Evolutionary conservation across 208 protist genomes (phyloP), one percentile per base, ranked within the genome.

Genomic region (Borovskyia barvae): DNA sequence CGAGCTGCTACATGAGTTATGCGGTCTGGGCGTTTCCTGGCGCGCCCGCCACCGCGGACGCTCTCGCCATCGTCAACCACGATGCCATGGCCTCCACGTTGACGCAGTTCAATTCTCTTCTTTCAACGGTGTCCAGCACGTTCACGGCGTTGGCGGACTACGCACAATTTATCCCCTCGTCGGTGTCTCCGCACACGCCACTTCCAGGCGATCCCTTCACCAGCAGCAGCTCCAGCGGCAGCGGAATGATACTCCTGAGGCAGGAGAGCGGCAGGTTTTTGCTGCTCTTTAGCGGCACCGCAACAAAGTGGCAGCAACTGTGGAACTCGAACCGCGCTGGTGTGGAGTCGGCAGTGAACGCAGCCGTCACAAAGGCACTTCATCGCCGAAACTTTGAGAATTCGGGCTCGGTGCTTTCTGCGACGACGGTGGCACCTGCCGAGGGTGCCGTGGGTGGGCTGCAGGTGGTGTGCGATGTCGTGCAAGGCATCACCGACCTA

Each of bases 401-500:
- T 2, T 28, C 3, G 2, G 51, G 43, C 17, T 5, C 25, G 30
- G 58, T 63, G 22, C 15, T 45, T 7, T 42, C 30, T 20, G 54
- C 49, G 15, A 15, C 36, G 17, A 36, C 46, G 17, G 41, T 72
- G 46, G 15, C 28, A 8, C 24, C 7, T 17, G 33, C 30, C 11
- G 33, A 30, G 57, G 11, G 37, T 5, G 17, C n/a, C 7, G 14
- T 46, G 9, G 26, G 32, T n/a, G 67, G 50, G 1, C 48, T 75
- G 51, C 36, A 53, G 42, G 60, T 62, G 11, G 22, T 50, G 4
- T 55, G 47, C 37, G 40, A 52, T 9, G 71, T 77, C 8, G 3
- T 60, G 1, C 62, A 77, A 26, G 64, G 63, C 39, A 43, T 60
- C 22, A 25, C 41, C 5, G 30, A 2, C 9, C 7, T 24, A 1